phyloP scores from a whole-genome alignment of 306 rosid genomes.

The Citrullus amarus region DNA sequence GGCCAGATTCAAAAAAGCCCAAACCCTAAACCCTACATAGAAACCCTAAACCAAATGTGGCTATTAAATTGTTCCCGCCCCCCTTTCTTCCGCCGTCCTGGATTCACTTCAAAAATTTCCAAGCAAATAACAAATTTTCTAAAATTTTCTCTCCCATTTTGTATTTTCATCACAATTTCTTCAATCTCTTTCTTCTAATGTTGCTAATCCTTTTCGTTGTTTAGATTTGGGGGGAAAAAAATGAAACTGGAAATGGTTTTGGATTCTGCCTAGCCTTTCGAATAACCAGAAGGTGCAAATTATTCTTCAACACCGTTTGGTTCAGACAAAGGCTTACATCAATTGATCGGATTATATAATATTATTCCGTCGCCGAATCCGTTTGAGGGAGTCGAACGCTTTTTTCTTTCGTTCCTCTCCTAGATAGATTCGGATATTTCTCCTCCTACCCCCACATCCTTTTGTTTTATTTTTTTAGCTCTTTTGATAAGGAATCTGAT shows the following conservation, averaged over 20 bases:
- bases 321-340: slow-evolving; percentile 31
- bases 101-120: neutral
- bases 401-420: slow-evolving; percentile 7
- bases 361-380: slow-evolving; percentile 2
- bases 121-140: neutral
- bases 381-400: slow-evolving; percentile 10
- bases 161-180: neutral
- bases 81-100: neutral
- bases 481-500: neutral
- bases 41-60: neutral
- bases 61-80: neutral
- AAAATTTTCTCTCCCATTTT: neutral
- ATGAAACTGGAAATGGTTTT: neutral
- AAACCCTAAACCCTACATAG: neutral
- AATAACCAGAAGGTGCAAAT: slow-evolving; percentile 16
- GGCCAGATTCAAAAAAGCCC: neutral
- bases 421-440: slow-evolving; percentile 11
- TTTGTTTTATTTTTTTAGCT: neutral
- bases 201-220: neutral
- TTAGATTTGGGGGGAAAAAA: neutral
- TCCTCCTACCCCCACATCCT: neutral
- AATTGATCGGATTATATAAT: neutral
- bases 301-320: slow-evolving; percentile 15
- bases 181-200: neutral
- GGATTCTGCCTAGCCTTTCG: slow-evolving; percentile 2